These are phyloP conservation scores for Pleurotus citrinopileatus DNA, from an alignment of 768 basidiomycete genomes.

Conservation along the genomic window DNA sequence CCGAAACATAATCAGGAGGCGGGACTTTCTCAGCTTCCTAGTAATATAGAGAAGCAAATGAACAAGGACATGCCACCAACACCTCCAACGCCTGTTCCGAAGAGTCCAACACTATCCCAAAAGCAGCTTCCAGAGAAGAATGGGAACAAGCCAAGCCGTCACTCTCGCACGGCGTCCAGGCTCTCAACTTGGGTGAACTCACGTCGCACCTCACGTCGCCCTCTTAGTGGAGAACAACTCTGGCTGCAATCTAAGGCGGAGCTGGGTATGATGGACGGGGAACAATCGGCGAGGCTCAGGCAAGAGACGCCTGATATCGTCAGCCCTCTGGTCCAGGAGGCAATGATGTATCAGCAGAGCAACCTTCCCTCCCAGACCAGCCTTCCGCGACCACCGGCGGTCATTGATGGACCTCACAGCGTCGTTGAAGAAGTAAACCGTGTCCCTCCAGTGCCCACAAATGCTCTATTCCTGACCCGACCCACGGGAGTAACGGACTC, in stretches of 20 bases:
- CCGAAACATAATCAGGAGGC: background rate
- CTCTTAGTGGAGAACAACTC: conserved; percentile 25
- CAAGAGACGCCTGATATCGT: conserved; percentile 3
- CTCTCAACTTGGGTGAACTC: conserved; percentile 39
- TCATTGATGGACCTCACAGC: conserved; percentile 11
- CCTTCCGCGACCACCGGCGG: background rate
- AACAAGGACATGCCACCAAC: conserved; percentile 8
- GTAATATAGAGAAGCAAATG: background rate
- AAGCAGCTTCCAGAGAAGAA: background rate
- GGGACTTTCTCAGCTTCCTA: background rate
- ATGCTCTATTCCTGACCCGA: background rate
- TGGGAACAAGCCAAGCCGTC: background rate
- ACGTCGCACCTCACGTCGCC: conserved; percentile 25
- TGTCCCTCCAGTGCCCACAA: background rate
- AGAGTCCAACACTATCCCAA: background rate
- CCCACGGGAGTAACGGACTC: background rate
- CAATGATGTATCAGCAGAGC: conserved; percentile 5
- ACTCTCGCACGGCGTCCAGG: conserved; percentile 18
- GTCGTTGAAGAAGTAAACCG: background rate
- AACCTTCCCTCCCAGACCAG: conserved; percentile 4
- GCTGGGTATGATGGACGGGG: conserved; percentile 18
- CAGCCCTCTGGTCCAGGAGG: conserved; percentile 4
- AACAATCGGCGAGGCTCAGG: conserved; percentile 1
- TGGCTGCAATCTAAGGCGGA: conserved; percentile 31
- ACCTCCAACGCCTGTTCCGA: background rate